These are phyloP conservation scores for Fusarium kyushuense DNA, from an alignment of 2,329 filamentous ascomycete species.

Conservation along the genomic window DNA sequence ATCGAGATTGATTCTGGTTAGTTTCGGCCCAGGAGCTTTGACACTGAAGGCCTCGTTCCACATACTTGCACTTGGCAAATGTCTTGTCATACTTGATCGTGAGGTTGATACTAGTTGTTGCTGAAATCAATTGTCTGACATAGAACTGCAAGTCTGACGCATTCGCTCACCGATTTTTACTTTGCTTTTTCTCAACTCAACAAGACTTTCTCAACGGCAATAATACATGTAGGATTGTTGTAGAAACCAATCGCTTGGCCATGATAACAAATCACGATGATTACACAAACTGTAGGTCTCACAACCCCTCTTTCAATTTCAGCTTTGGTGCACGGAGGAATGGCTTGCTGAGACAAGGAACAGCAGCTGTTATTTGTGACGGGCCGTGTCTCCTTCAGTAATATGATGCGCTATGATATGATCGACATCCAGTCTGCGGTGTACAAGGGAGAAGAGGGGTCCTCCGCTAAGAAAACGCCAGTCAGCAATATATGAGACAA, in stretches of 20 bases:
- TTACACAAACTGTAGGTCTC: constrained; percentile 11
- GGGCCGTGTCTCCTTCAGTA: background rate
- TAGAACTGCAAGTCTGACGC: constrained; percentile 2
- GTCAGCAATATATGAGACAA: constrained; percentile 33
- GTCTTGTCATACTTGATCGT: background rate
- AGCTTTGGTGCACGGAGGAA: background rate
- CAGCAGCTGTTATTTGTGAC: constrained; percentile 11
- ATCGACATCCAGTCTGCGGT: constrained; percentile 1
- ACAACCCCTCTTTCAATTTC: constrained; percentile 28
- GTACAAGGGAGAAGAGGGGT: background rate
- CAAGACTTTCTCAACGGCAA: background rate
- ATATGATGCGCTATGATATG: constrained; percentile 4
- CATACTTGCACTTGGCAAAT: background rate
- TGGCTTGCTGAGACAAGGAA: background rate
- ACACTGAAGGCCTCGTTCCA: background rate
- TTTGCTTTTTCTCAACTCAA: constrained; percentile 4
- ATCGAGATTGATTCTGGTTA: background rate
- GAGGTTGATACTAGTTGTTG: background rate
- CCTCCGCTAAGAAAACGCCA: constrained; percentile 7
- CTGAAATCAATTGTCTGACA: background rate
- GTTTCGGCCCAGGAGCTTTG: background rate
- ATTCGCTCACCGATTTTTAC: background rate
- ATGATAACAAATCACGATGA: constrained; percentile 12
- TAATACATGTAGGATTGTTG: background rate
- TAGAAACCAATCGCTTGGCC: background rate